Percentiles rank a stretch among this genome's conserved stretches.
These are phyloP conservation scores for Lachancea thermotolerans DNA, from an alignment of 805 yeast genomes.

Conservation along the genomic window DNA sequence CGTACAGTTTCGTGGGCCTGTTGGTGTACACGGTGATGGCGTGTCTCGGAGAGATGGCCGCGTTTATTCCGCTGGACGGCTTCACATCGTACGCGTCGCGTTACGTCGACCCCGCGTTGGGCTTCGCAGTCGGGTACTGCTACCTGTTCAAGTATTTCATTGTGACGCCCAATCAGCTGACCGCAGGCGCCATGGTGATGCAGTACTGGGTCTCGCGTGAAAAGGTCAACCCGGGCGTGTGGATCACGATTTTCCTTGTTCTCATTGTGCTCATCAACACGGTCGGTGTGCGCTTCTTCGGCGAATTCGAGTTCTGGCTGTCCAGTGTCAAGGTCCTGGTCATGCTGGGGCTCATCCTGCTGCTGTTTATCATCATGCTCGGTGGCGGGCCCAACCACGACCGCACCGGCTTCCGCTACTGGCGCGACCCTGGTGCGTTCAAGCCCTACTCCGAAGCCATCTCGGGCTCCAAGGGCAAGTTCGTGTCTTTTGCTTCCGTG, in stretches of 20 bases:
- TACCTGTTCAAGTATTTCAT: slow-evolving; percentile 41
- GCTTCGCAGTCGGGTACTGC: slow-evolving; percentile 43
- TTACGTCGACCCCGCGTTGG: slow-evolving; percentile 44
- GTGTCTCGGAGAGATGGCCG: slow-evolving; percentile 62
- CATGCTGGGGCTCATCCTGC: slow-evolving; percentile 57
- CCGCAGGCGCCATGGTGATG: slow-evolving; percentile 43
- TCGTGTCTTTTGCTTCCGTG: slow-evolving; percentile 55
- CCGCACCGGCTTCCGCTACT: slow-evolving; percentile 64
- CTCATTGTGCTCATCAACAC: slow-evolving; percentile 33
- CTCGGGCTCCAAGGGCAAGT: slow-evolving; percentile 44
- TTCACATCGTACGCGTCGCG: slow-evolving; percentile 52
- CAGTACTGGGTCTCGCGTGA: slow-evolving; percentile 39
- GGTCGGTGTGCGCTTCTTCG: slow-evolving; percentile 37
- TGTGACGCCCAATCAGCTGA: slow-evolving; percentile 40
- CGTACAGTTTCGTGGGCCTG: slow-evolving; percentile 65
- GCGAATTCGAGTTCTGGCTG: slow-evolving; percentile 43
- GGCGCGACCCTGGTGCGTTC: slow-evolving; percentile 66
- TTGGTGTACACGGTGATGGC: slow-evolving; percentile 64
- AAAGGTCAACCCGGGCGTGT: slow-evolving; percentile 38
- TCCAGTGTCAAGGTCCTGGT: slow-evolving; percentile 59
- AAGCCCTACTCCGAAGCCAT: slow-evolving; percentile 38
- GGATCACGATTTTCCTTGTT: slow-evolving; percentile 39
- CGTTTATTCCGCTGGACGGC: slow-evolving; percentile 62
- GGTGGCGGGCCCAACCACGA: slow-evolving; percentile 79
- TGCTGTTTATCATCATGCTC: slow-evolving; percentile 56